Evolutionary conservation across 352 stramenopile genomes (phyloP), one percentile per base, ranked within the genome.

Genomic region (Phytophthora chlamydospora): DNA sequence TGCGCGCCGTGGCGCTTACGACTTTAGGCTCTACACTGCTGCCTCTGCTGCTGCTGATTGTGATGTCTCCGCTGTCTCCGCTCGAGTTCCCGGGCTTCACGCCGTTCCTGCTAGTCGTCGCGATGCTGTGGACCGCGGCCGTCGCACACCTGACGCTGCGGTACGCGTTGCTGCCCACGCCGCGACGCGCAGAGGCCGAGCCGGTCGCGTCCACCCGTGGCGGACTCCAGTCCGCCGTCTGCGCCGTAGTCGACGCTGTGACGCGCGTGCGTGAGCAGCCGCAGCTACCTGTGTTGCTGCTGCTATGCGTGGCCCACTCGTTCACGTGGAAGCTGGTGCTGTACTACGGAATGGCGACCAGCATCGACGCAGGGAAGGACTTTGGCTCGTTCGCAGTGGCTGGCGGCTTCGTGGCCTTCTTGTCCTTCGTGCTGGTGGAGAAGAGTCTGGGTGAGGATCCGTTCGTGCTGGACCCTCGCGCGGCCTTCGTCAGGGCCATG

Each of bases 271-370:
- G 70, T 29, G 43, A 71, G 39, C 77, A 87, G 21, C 76, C 79
- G 21, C 79, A 85, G 48, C 62, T 89, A 10, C 56, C 77, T 0
- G 44, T 83, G 33, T 40, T 87, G 19, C 40, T 85, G 13, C 31
- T 71, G 11, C 51, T 85, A 7, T 85, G 69, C 68, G 64, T 85
- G 17, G 7, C 62, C 9, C 64, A 87, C 60, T 69, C 79, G 33
- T 87, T 71, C 59, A 38, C 80, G 17, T 89, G 79, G 79, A 85
- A 85, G 44, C 57, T 66, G 2, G 64, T 73, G 60, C 21, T 80
- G 32, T 80, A 73, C 60, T 75, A 71, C 39, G 60, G 55, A 0
- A 68, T 77, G 60, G 48, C 57, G 33, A 58, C 51, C 40, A 55
- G 35, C 13, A 13, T 17, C 34, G 6, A 58, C 41, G 36, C 71